phyloP scores from a whole-genome alignment of 352 stramenopile genomes.

The Globisporangium uncinulatum region DNA sequence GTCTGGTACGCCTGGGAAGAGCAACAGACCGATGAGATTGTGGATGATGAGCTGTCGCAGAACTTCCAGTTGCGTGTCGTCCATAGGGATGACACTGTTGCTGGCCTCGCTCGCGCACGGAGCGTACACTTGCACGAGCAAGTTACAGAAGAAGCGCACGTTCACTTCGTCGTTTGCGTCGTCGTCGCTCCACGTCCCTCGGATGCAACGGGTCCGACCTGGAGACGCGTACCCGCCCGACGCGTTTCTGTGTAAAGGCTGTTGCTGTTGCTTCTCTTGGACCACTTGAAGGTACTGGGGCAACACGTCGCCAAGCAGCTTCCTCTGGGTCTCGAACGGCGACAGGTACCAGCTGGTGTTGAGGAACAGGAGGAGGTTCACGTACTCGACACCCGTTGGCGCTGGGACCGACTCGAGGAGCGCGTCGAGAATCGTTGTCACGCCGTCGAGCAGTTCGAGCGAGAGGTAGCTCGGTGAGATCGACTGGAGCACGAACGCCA shows the following conservation, averaged over 20 bases:
- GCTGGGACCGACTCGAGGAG: constrained; percentile 35
- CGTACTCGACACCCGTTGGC: constrained; percentile 32
- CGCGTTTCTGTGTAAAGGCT: not conserved
- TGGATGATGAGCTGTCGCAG: constrained; percentile 53
- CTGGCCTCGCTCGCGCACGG: constrained; percentile 13
- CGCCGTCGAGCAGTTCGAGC: constrained; percentile 42
- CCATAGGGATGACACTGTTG: constrained; percentile 23
- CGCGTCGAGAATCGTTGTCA: constrained; percentile 57
- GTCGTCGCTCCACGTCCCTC: constrained; percentile 4
- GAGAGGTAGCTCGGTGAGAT: constrained; percentile 75
- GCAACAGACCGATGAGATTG: constrained; percentile 59
- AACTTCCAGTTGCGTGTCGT: constrained; percentile 27
- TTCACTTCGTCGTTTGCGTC: constrained; percentile 25
- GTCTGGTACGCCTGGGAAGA: constrained; percentile 40
- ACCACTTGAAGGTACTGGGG: constrained; percentile 54
- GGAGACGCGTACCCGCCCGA: not conserved
- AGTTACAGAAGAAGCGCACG: constrained; percentile 70
- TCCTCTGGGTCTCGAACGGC: constrained; percentile 70
- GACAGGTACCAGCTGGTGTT: constrained; percentile 78
- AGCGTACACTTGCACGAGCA: constrained; percentile 66
- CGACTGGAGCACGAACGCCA: constrained; percentile 69
- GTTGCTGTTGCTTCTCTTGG: constrained; percentile 16
- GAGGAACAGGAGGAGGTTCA: constrained; percentile 66
- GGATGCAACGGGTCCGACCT: constrained; percentile 5
- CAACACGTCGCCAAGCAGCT: constrained; percentile 52